Evolutionary conservation across 257 asterid genomes (phyloP), one percentile per base, ranked within the genome.

Genomic region (Plectranthus barbatus): DNA sequence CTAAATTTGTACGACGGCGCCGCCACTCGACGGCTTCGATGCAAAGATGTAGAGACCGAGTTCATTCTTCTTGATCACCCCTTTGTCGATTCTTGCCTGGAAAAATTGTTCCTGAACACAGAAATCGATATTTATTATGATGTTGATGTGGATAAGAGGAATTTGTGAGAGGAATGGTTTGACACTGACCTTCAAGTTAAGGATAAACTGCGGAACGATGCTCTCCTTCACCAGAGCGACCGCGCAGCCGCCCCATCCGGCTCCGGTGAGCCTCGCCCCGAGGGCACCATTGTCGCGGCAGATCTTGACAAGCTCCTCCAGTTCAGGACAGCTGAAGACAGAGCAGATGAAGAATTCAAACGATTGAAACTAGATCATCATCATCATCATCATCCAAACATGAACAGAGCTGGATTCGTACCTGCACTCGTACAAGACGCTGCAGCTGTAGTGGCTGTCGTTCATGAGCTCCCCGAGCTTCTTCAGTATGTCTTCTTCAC

Each of bases 241-340:
- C 0, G 90, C 88, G 74, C 99, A 93, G 26, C 97, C 99, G 50
- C 99, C 99, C 99, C 99, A 93, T 68, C 99, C 97, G 4, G 99
- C 99, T 59, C 99, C 97, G 0, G 99, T 93, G 9, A 93, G 96
- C 81, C 97, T 85, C 1, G 96, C 95, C 52, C 99, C 99, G 0
- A 93, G 81, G 40, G 96, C 96, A 56, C 95, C 95, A 54, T 93
- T 90, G 24, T 84, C 86, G 1, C 90, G 84, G 52, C 81, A 81
- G 48, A 66, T 59, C 72, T 81, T 80, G 13, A 87, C 94, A 12
- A 90, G 97, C 79, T 93, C 97, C 76, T 93, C 97, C 73, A 93
- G 70, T 80, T 93, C 99, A 0, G 95, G 94, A 42, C 97, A 87
- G 76, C 99, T 86, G 72, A 62, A 49, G 60, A 39, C 39, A 53